phyloP scores from a whole-genome alignment of 257 asterid species.

The Thymus mandschuricus region DNA sequence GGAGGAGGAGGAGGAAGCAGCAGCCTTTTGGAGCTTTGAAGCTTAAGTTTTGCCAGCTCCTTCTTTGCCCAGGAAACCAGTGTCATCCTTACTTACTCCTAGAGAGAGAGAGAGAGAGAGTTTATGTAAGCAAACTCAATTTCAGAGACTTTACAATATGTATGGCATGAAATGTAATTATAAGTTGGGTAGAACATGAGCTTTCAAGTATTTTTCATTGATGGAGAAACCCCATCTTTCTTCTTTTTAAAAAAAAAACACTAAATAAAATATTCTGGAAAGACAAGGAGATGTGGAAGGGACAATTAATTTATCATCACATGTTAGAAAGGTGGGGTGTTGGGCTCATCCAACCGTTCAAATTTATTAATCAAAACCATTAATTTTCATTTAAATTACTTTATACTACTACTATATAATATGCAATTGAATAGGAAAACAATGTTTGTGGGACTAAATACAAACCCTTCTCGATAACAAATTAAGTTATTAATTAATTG shows the following conservation, averaged over 20 bases:
- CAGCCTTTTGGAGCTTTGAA: slow-evolving; percentile 36
- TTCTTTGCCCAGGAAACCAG: slow-evolving; percentile 45
- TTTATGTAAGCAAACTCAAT: not conserved
- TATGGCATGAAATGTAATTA: not conserved
- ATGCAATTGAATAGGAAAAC: too few relatives aligned
- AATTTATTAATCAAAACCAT: too few relatives aligned
- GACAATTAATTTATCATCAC: slow-evolving; percentile 24
- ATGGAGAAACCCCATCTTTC: slow-evolving; percentile 32
- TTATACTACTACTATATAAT: too few relatives aligned
- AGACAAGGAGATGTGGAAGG: slow-evolving; percentile 23
- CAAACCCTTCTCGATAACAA: too few relatives aligned
- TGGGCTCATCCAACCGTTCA: not conserved
- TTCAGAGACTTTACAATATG: not conserved
- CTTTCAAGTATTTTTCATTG: slow-evolving; percentile 22
- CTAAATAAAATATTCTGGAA: not conserved
- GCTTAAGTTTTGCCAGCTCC: slow-evolving; percentile 36
- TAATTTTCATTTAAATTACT: too few relatives aligned
- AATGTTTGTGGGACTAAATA: too few relatives aligned
- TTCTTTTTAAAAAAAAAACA: not conserved
- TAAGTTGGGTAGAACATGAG: slow-evolving; percentile 18
- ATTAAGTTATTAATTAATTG: too few relatives aligned
- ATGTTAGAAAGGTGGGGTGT: slow-evolving; percentile 21
- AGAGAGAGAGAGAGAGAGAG: not conserved
- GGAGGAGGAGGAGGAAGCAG: slow-evolving; percentile 33
- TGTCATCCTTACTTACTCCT: slow-evolving; percentile 24